Base-by-base conservation (phyloP, 176 grass and related monocot genomes). In the Dendrocalamus sinicus region DNA sequence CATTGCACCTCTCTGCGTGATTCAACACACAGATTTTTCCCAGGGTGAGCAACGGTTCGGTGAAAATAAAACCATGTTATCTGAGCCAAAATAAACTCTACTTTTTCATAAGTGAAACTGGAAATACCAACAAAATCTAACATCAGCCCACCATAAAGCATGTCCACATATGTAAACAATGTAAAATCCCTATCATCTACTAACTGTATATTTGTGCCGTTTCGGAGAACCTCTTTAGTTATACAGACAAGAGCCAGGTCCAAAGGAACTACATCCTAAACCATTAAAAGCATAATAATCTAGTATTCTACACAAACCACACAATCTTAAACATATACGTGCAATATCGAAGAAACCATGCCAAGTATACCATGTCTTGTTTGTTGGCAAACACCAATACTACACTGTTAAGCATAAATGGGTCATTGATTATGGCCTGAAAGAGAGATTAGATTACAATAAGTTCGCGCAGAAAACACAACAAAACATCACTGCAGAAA, bases 331-430 rank as follows among this genome's bases (percentile, higher is more conserved):
- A 78, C 17, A 35, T 85, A 39, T 58, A 69, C 7, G 7, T 73
- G 51, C 37, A 12, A 64, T 75, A 78, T 19, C 39, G 58, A 87
- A 67, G 32, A 76, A 60, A 53, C 48, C 16, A 62, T 61, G 53
- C 11, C 54, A 59, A 73, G n/a, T 90, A 71, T 93, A 96, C 94
- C 94, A 96, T 93, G 57, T 96, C 94, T 87, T 97, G 94, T 80
- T 97, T 94, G 92, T 97, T 97, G 55, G 94, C 92, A 91, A 94
- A 93, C 73, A 96, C 91, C 84, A 96, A 77, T 61, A 96, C 20
- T 12, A 93, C 68, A 77, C 91, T 93, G 90, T 92, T 92, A 62
- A 97, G 90, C 94, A 97, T 97, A 91, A 97, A 94, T 77, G 94
- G 94, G 87, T 97, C 92, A 72, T 85, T 94, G 78, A 94, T 97